Conservation (phyloP, 345 rosid genomes). For the Brassica napus region DNA sequence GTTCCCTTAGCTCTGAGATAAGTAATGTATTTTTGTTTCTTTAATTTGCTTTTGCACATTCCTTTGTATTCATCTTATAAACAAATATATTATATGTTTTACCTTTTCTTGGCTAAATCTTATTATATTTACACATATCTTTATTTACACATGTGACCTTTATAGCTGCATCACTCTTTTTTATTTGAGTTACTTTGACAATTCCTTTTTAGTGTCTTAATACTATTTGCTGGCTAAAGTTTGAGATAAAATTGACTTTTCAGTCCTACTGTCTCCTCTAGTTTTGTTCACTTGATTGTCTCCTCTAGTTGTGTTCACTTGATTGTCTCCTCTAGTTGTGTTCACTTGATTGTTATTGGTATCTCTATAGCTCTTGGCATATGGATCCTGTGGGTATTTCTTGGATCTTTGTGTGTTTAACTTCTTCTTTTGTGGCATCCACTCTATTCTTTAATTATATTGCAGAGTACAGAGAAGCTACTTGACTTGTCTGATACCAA, state of each 20-base stretch:
- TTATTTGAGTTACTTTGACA: constrained; percentile 15
- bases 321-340: constrained; percentile 27
- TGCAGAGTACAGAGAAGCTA: constrained; percentile 56
- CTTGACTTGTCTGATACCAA: constrained; percentile 47
- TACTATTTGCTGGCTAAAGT: constrained; percentile 12
- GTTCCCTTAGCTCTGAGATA: constrained; percentile 13
- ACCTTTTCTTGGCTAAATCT: neutral
- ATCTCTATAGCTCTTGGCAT: constrained; percentile 26
- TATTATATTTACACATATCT: neutral
- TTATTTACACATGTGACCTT: neutral
- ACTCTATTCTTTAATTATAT: constrained; percentile 13
- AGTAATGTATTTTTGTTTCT: constrained; percentile 3
- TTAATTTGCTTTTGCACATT: constrained; percentile 24
- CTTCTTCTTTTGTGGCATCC: constrained; percentile 22
- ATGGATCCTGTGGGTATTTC: constrained; percentile 33
- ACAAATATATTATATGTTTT: neutral
- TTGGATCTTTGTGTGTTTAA: constrained; percentile 20
- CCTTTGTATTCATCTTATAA: neutral
- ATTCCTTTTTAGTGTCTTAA: constrained; percentile 13
- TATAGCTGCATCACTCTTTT: constrained; percentile 32
- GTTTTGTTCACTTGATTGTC: constrained; percentile 32
- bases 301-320: constrained; percentile 16
- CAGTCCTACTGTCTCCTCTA: constrained; percentile 18
- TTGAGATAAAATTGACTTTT: constrained; percentile 35
- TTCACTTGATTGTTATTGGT: constrained; percentile 26